A percentile compares a stretch with the other conserved stretches of the same genome.
phyloP scores from a whole-genome alignment of 148 eudicot genomes.

The Mesembryanthemum crystallinum region DNA sequence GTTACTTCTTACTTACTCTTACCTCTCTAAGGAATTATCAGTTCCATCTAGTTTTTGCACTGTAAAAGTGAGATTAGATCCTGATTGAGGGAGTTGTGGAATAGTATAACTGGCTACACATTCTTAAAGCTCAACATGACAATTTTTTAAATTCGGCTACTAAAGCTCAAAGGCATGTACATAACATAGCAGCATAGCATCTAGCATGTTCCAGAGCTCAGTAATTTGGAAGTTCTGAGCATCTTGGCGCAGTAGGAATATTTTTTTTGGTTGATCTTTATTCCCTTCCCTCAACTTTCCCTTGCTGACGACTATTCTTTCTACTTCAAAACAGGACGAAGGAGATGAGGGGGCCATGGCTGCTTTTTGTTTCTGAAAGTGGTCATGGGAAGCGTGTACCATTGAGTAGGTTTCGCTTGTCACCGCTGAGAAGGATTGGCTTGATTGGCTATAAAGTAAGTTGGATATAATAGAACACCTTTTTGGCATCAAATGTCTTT shows the following conservation, averaged over 20 bases:
- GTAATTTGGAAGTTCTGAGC: too few relatives aligned
- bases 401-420: slow-evolving; percentile 70
- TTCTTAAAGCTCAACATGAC: neutral
- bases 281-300: neutral
- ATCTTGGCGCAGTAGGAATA: neutral
- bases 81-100: too few relatives aligned
- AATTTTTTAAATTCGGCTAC: too few relatives aligned
- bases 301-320: neutral
- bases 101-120: neutral
- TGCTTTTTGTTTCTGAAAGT: slow-evolving; percentile 86
- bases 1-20: neutral
- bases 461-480: neutral
- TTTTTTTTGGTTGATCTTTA: neutral
- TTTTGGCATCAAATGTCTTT: neutral
- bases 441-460: slow-evolving; percentile 85
- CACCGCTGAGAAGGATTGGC: slow-evolving; percentile 71
- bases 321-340: slow-evolving; percentile 40
- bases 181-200: too few relatives aligned
- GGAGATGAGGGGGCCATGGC: slow-evolving; percentile 67
- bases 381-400: slow-evolving; percentile 96
- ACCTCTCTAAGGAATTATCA: too few relatives aligned
- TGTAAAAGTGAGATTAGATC: too few relatives aligned
- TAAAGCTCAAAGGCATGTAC: too few relatives aligned
- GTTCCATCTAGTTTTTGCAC: too few relatives aligned
- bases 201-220: too few relatives aligned